Base-by-base conservation (phyloP, 805 yeast genomes). In the Candida railenensis region DNA sequence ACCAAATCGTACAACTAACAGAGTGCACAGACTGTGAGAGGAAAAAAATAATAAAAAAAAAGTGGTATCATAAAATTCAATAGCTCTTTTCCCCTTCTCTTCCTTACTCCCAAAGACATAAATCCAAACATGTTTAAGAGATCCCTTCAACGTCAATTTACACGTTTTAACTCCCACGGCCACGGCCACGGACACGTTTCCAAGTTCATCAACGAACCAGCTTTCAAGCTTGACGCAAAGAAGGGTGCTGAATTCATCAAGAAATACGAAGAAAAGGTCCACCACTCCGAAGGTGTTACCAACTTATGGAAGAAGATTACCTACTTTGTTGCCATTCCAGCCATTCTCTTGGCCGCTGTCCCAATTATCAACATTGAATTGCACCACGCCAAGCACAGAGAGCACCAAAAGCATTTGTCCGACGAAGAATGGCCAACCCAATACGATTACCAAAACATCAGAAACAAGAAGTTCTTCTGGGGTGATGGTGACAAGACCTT, bases 401-500 rank as follows among this genome's bases (percentile, higher is more conserved):
- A 78, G 66, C 94, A 87, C 71, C 73, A 82, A 61, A 73, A 67
- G 56, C 85, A 83, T 61, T 74, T 89, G 48, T 68, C 89, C 30
- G 97, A 91, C 67, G 92, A 85, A 58, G 96, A 91, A 66, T 88
- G 96, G 90, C 97, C 97, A 63, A 74, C 69, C 51, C 94, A 87
- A 72, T 88, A 88, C 77, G 91, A 84, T 60, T 94, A 82, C 82
- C 91, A 86, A 79, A 94, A 94, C 80, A 69, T 90, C 59, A 89
- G 98, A 82, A 66, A 69, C 65, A 85, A 82, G 69, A 84, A 87
- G 66, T 92, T 81, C 81, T 92, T 90, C 85, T 94, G 98, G 98
- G 99, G 99, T 66, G 92, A 94, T 66, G 98, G 99, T 67, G 96
- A 91, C 79, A 84, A 88, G 81, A 89, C 98, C 53, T 75, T 86